Percentiles rank a stretch among this genome's conserved stretches.
These are phyloP conservation scores for Tylopilus sp. DNA, from an alignment of 1,284 basidiomycete genomes.

Conservation along the genomic window DNA sequence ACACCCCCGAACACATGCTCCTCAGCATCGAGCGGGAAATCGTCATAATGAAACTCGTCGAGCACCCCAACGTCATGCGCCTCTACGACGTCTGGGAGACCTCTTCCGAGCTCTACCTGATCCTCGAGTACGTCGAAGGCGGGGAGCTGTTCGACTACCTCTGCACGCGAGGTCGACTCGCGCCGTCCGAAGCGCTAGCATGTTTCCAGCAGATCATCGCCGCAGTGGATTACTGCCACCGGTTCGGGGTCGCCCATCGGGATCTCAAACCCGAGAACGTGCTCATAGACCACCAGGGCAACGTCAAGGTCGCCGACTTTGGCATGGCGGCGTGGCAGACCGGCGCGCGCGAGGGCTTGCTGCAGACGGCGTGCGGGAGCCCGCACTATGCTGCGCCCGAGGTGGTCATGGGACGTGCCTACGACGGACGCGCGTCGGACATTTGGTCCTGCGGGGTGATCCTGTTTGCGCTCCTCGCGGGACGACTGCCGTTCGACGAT, in stretches of 20 bases:
- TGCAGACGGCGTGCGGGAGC: constrained; percentile 91
- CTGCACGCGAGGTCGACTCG: constrained; percentile 79
- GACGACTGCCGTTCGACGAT: constrained; percentile 92
- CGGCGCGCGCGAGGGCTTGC: constrained; percentile 51
- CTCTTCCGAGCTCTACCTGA: constrained; percentile 83
- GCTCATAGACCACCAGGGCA: constrained; percentile 78
- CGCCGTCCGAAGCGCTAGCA: constrained; percentile 76
- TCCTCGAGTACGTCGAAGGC: constrained; percentile 96
- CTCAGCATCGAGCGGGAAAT: constrained; percentile 94
- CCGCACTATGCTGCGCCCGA: constrained; percentile 99
- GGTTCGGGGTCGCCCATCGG: constrained; percentile 95
- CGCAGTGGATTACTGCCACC: constrained; percentile 94
- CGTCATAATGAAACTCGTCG: constrained; percentile 98
- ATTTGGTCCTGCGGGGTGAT: constrained; percentile 99
- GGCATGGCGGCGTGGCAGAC: constrained; percentile 97
- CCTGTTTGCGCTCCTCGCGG: constrained; percentile 89
- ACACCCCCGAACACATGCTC: constrained; percentile 63
- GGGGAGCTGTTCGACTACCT: constrained; percentile 97
- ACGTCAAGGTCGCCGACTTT: constrained; percentile 98
- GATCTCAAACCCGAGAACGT: constrained; percentile 98
- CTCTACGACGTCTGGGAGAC: constrained; percentile 99
- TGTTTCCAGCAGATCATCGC: constrained; percentile 98
- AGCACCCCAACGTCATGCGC: constrained; percentile 93
- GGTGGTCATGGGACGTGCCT: constrained; percentile 81
- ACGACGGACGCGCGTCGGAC: constrained; percentile 88